These are phyloP conservation scores for Tillandsia fasciculata DNA, from an alignment of 176 grass and related monocot genomes.

Conservation along the genomic window DNA sequence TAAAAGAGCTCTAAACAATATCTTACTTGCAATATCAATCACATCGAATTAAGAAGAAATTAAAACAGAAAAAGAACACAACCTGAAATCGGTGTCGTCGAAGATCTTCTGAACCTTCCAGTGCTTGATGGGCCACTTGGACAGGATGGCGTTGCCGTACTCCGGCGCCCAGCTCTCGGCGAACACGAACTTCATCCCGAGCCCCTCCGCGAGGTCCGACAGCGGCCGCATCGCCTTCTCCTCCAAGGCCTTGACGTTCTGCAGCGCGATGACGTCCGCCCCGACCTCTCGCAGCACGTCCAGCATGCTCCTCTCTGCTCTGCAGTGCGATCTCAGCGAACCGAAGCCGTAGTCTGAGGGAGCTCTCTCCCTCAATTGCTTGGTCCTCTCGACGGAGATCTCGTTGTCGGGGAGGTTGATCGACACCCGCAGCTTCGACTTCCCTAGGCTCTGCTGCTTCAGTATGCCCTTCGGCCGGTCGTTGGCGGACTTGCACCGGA, in stretches of 20 bases:
- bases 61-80: not conserved
- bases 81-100: conserved; percentile 82
- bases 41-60: not conserved
- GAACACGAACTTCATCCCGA: conserved; percentile 92
- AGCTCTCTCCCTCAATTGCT: no score
- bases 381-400: no score
- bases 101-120: conserved; percentile 75
- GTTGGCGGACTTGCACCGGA: no score
- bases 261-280: conserved; percentile 77
- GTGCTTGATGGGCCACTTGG: conserved; percentile 76
- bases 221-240: conserved; percentile 84
- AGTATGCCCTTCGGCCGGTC: no score
- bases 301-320: conserved; percentile 43
- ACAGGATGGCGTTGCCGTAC: conserved; percentile 89
- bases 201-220: conserved; percentile 63
- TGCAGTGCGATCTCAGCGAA: not conserved
- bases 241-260: conserved; percentile 91
- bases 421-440: no score
- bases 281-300: conserved; percentile 78
- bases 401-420: no score
- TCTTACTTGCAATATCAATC: not conserved
- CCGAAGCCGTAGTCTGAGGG: not conserved
- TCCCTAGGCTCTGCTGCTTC: no score
- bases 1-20: no score
- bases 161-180: conserved; percentile 99